Evolutionary conservation across 139 green algal species (phyloP).

Genomic region (Limnomonas spitsbergensis): DNA sequence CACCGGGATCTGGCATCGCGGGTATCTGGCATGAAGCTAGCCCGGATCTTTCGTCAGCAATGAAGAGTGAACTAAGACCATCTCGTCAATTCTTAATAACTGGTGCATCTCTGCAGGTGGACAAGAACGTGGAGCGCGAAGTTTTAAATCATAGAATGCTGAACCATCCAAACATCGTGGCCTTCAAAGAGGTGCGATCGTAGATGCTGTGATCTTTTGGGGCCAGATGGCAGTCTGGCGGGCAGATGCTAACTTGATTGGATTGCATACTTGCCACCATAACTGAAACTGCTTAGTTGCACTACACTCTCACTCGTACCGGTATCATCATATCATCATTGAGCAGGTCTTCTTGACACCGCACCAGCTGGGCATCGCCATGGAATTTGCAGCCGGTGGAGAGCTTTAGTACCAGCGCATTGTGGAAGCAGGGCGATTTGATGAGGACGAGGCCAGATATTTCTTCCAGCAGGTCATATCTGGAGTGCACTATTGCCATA

Average conservation of each 20-base stretch:
- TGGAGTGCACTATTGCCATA: slow-evolving; percentile 93
- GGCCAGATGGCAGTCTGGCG: too few species aligned
- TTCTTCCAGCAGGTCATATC: slow-evolving; percentile 99
- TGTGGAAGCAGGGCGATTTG: slow-evolving; percentile 85
- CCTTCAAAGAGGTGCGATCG: slow-evolving; percentile 80
- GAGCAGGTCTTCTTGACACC: slow-evolving; percentile 73
- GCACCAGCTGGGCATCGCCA: slow-evolving; percentile 74
- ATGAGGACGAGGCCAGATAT: slow-evolving; percentile 94
- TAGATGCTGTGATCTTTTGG: slow-evolving; percentile 4
- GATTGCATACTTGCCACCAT: too few species aligned
- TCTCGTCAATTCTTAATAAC: neutral
- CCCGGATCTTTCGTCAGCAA: too few species aligned
- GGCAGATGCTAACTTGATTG: too few species aligned
- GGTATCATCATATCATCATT: neutral
- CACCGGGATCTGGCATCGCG: too few species aligned
- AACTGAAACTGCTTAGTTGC: too few species aligned
- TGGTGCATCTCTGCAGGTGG: slow-evolving; percentile 74
- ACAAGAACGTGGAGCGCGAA: slow-evolving; percentile 97
- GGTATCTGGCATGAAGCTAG: too few species aligned
- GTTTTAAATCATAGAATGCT: slow-evolving; percentile 95
- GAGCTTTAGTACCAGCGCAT: slow-evolving; percentile 97
- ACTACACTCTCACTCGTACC: too few species aligned
- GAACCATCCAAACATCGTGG: slow-evolving; percentile 95
- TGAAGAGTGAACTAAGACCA: too few species aligned
- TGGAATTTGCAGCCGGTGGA: slow-evolving; percentile 85